These are phyloP conservation scores for Cucurbita argyrosperma DNA, from an alignment of 306 rosid species.

Conservation along the genomic window DNA sequence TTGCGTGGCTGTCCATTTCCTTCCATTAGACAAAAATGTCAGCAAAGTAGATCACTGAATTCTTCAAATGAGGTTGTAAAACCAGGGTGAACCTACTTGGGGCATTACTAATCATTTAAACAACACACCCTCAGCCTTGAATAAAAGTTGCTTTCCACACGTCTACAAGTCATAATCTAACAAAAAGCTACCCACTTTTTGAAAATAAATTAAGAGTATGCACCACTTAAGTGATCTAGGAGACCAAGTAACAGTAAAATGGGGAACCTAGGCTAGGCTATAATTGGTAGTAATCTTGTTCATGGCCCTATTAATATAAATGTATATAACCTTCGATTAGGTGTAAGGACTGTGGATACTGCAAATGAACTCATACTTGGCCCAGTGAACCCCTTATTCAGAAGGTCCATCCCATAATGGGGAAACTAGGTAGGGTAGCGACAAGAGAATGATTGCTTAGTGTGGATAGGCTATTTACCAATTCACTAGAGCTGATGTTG, in stretches of 20 bases:
- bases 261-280: not conserved
- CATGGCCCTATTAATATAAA: not conserved
- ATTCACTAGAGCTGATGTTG: not conserved
- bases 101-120: not conserved
- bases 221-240: not conserved
- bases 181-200: not conserved
- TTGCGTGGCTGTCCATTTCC: not conserved
- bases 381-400: not conserved
- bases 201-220: not conserved
- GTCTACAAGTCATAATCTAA: not conserved
- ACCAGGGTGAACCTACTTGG: not conserved
- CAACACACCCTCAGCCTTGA: not conserved
- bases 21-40: not conserved
- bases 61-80: not conserved
- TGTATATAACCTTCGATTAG: not conserved
- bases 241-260: not conserved
- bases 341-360: not conserved
- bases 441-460: not conserved
- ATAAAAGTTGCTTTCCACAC: not conserved
- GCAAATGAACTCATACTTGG: not conserved
- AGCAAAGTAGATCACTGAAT: not conserved
- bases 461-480: not conserved
- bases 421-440: not conserved
- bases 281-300: not conserved
- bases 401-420: not conserved